Base-by-base conservation (phyloP, 495 filamentous ascomycete species). In the Hypoxylon fragiforme region DNA sequence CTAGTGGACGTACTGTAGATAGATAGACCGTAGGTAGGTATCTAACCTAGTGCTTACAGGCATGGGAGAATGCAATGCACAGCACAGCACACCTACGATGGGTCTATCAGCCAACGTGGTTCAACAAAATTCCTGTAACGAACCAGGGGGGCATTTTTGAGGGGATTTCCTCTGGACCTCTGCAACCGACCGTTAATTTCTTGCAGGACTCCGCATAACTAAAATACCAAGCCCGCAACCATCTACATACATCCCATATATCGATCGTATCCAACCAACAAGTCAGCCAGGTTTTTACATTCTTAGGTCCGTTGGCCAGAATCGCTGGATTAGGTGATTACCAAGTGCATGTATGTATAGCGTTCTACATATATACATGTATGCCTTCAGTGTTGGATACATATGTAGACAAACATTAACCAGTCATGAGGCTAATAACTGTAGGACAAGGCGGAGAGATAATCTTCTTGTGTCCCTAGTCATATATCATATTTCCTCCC, bases 141-240 rank as follows among this genome's bases (percentile, higher is more conserved):
- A 35, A 22, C 31, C 41, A 50, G 13, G 49, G 48, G 44, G 44
- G 34, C 36, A 3, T 16, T 13, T 7, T 50, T 49, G 40, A 51
- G 28, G 38, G 36, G 57, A 20, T 47, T 43, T 12, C 9, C 4
- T 4, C 9, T 28, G 24, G 4, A 28, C n/a, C n/a, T 38, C 26
- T 50, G 45, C 43, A 55, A 41, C 16, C 37, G 13, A 30, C 43
- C 40, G 35, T 51, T 40, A 18, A 61, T 56, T 61, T 38, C 51
- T 61, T 55, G 57, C 57, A 60, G 57, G 45, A 60, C 56, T 60
- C 56, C 50, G 56, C 55, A 59, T n/a, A 35, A 19, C 31, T 39
- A 45, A 60, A 21, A 48, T 44, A n/a, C n/a, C n/a, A n/a, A n/a
- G n/a, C n/a, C n/a, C n/a, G n/a, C 24, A 28, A 9, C n/a, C 16